These are phyloP conservation scores for Penicillium parvum DNA, from an alignment of 495 filamentous ascomycete species.

Conservation along the genomic window DNA sequence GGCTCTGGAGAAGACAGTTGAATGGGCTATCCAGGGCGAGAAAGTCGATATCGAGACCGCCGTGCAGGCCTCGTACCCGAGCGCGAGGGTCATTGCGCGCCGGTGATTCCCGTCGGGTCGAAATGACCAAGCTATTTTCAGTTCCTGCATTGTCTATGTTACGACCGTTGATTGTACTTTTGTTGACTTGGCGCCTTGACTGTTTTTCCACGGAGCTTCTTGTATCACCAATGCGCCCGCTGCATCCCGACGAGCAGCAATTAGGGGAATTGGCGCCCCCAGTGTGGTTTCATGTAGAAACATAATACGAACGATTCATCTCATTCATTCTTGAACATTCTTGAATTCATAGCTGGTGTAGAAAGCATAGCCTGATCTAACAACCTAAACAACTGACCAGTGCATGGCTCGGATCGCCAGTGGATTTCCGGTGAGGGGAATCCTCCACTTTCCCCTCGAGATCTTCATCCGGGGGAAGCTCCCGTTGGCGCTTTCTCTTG, in stretches of 20 bases:
- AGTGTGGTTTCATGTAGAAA: too few relatives aligned
- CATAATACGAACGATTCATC: too few relatives aligned
- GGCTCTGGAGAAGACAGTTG: constrained; percentile 28
- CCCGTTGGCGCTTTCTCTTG: not conserved
- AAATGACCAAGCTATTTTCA: not conserved
- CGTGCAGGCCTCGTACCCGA: constrained; percentile 27
- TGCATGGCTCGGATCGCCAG: too few relatives aligned
- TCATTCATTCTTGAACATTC: too few relatives aligned
- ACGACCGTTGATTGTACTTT: not conserved
- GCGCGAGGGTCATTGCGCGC: constrained; percentile 28
- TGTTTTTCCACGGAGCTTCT: not conserved
- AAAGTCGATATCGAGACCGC: constrained; percentile 31
- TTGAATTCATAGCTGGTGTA: too few relatives aligned
- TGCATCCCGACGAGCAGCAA: too few relatives aligned
- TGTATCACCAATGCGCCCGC: not conserved
- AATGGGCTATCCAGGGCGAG: constrained; percentile 39
- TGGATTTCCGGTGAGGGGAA: not conserved
- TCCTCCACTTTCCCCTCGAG: not conserved
- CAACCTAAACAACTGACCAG: too few relatives aligned
- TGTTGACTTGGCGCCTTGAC: not conserved
- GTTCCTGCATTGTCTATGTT: not conserved
- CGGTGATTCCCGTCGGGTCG: constrained; percentile 17
- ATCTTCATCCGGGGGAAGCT: not conserved
- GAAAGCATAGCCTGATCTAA: too few relatives aligned
- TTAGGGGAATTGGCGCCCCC: too few relatives aligned